Evolutionary conservation across 805 yeast species (phyloP), one percentile per base, ranked within the genome.

Genomic region (Saccharomycopsis capsularis): DNA sequence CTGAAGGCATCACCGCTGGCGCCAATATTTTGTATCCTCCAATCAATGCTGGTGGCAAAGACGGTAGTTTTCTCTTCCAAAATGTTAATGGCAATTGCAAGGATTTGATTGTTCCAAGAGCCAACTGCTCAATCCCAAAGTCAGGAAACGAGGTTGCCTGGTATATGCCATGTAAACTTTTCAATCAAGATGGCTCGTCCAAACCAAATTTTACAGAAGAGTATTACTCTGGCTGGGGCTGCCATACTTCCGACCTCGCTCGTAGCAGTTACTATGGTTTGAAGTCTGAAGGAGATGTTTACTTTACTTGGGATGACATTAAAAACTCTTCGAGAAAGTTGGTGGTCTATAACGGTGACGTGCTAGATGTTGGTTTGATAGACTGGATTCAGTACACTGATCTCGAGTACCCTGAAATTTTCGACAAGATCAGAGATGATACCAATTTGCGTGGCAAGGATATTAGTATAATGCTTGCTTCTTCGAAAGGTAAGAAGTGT

Each of bases 161-260:
- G 96, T 93, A 93, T 67, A 88, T 90, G 82, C 98, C 99, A 2
- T 93, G 99, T 70, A 80, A 82, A 57, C 53, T 85, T 29, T 69
- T 77, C 46, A 65, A 69, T 38, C 83, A 78, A 57, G 86, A 87
- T 62, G 95, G 95, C 3, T 73, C 93, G 1, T 64, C 85, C 2
- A 49, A 65, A 25, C 85, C 86, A 36, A 85, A 85, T 62, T 74
- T 74, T 54, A 76, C 89, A 1, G 57, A 55, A 18, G 73, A 72
- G 19, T 79, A 80, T 60, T 90, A 89, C 63, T 67, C 72, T 42
- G 97, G 97, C 6, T 89, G 86, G 78, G 95, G 91, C 1, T 91
- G 98, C 63, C 96, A 93, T 66, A 85, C 97, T 1, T 74, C 86
- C 3, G 59, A 73, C 5, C 55, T 60, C 1, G 90, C 96, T 0